A percentile compares a stretch with the other conserved stretches of the same genome.
phyloP scores from a whole-genome alignment of 768 basidiomycete species.

The Phylloporus rhodoxanthus region DNA sequence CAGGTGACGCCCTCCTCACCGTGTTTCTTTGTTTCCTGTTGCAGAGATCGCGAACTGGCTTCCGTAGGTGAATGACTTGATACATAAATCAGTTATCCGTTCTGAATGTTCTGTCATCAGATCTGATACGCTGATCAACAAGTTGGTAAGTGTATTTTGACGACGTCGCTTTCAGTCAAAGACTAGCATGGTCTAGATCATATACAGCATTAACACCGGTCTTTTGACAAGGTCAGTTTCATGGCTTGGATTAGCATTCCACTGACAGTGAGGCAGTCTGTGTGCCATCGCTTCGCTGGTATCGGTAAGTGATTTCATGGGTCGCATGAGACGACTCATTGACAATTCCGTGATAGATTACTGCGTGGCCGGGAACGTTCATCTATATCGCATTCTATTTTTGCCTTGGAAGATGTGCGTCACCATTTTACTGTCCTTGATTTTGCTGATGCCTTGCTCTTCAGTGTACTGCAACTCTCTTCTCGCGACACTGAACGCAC shows the following conservation, averaged over 20 bases:
- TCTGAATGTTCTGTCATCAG: conserved; percentile 9
- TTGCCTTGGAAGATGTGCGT: conserved; percentile 55
- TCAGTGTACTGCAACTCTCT: conserved; percentile 59
- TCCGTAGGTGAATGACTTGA: conserved; percentile 34
- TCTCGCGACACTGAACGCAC: conserved; percentile 55
- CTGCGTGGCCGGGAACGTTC: conserved; percentile 45
- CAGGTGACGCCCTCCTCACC: conserved; percentile 49
- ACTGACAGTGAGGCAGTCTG: conserved; percentile 27
- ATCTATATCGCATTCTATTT: conserved; percentile 63
- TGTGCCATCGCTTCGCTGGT: conserved; percentile 55
- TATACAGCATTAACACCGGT: conserved; percentile 47
- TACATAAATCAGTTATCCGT: too few species aligned
- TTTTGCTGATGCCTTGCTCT: neutral
- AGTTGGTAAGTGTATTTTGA: conserved; percentile 24
- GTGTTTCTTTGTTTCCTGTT: conserved; percentile 41
- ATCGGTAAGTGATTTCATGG: conserved; percentile 33
- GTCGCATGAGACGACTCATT: neutral
- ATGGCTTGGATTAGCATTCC: neutral
- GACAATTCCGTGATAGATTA: conserved; percentile 35
- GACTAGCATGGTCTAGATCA: conserved; percentile 28
- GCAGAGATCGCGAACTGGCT: conserved; percentile 47
- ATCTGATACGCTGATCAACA: conserved; percentile 54
- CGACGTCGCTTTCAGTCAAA: neutral
- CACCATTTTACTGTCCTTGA: neutral
- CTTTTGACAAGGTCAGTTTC: conserved; percentile 24